Percentiles rank a stretch among this genome's conserved stretches.
Conservation (phyloP, 495 filamentous ascomycete species). For the Podospora australis region DNA sequence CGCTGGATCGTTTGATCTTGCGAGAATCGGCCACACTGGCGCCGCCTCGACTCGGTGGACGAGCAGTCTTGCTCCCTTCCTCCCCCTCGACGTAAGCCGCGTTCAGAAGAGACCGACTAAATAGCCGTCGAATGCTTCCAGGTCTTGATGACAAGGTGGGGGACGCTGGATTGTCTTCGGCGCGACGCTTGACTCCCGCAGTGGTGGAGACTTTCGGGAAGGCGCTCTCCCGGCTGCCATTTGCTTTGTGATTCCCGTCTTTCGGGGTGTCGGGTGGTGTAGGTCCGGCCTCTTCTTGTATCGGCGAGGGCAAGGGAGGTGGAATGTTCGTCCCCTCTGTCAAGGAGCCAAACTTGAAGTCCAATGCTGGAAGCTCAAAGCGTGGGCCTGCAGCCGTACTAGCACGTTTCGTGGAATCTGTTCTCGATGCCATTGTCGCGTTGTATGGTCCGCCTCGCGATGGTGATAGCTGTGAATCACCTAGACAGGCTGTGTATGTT, state of each 20-base stretch:
- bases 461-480: too few relatives aligned
- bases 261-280: slow-evolving; percentile 30
- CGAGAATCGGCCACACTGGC: slow-evolving; percentile 29
- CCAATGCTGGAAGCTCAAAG: slow-evolving; percentile 49
- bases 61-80: slow-evolving; percentile 14
- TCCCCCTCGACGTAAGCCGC: slow-evolving; percentile 37
- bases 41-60: slow-evolving; percentile 35
- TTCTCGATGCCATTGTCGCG: slow-evolving; percentile 22
- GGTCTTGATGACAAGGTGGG: slow-evolving; percentile 37
- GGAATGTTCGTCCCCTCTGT: slow-evolving; percentile 54
- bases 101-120: slow-evolving; percentile 40
- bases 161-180: slow-evolving; percentile 39
- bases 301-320: slow-evolving; percentile 45
- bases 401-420: slow-evolving; percentile 10
- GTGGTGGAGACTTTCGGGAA: slow-evolving; percentile 27
- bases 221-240: slow-evolving; percentile 26
- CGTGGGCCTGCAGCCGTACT: slow-evolving; percentile 27
- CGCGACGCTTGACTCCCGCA: slow-evolving; percentile 32
- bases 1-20: slow-evolving; percentile 42
- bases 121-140: slow-evolving; percentile 41
- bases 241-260: slow-evolving; percentile 22
- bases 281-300: slow-evolving; percentile 35
- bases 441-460: too few relatives aligned
- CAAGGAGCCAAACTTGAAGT: slow-evolving; percentile 45
- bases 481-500: slow-evolving; percentile 2